Evolutionary conservation across 345 rosid genomes (phyloP).

Genomic region (sweet orange (Citrus sinensis)): DNA sequence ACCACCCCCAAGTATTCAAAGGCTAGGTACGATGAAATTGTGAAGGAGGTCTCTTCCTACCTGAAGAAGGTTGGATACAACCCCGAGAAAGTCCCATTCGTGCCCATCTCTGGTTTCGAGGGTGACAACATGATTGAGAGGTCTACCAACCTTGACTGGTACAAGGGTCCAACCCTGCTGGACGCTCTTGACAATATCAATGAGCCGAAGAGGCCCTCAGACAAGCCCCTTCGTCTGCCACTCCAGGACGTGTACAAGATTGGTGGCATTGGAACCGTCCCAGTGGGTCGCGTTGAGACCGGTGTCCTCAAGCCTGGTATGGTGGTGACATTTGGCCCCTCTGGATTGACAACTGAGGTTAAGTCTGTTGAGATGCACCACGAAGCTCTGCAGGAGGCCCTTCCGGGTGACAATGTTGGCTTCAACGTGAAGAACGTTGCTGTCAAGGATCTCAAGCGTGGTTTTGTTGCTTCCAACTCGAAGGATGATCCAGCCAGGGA

Average conservation of each 20-base stretch:
- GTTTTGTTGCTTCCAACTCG: constrained; percentile 38
- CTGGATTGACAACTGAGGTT: constrained; percentile 31
- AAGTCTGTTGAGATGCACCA: constrained; percentile 38
- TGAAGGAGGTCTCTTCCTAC: constrained; percentile 50
- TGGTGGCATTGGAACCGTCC: constrained; percentile 35
- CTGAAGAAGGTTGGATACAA: constrained; percentile 50
- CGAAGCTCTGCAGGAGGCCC: constrained; percentile 33
- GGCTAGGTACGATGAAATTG: constrained; percentile 45
- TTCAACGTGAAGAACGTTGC: constrained; percentile 42
- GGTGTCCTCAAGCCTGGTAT: constrained; percentile 29
- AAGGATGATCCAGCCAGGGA: constrained; percentile 44
- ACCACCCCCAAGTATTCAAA: constrained; percentile 55
- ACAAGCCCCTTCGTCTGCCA: constrained; percentile 30
- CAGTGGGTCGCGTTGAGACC: constrained; percentile 32
- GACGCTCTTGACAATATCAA: constrained; percentile 44
- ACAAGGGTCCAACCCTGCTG: constrained; percentile 46
- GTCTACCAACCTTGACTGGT: constrained; percentile 48
- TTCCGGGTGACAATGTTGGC: constrained; percentile 37
- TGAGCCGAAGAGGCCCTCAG: constrained; percentile 33
- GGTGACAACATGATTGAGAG: constrained; percentile 59
- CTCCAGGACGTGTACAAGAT: constrained; percentile 31
- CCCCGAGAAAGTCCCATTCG: constrained; percentile 47
- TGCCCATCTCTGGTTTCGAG: constrained; percentile 52
- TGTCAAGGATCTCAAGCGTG: constrained; percentile 44
- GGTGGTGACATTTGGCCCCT: constrained; percentile 29